Base-by-base conservation (phyloP, 176 grass and related monocot species). In the Cocos nucifera region DNA sequence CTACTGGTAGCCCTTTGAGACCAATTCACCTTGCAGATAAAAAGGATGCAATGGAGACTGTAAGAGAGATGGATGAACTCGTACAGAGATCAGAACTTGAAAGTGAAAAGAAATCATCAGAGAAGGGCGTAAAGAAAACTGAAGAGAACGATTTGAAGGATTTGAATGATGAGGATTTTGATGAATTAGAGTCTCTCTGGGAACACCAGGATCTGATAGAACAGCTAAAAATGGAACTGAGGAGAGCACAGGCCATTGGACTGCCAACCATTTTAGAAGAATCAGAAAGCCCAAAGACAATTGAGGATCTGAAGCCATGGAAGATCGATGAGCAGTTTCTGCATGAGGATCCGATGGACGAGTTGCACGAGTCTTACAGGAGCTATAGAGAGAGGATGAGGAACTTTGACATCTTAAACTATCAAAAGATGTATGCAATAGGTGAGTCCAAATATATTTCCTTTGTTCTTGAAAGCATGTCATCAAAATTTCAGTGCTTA, bases 131-230 rank as follows among this genome's bases (percentile, higher is more conserved):
- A 12, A 44, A 44, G 35, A 12, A 14, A 44, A 44, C 10, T 12
- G 10, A 44, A 44, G 35, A 44, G 35, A 44, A 44, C 35, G 2
- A 44, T 44, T 12, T 44, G 35, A 62, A 72, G 15, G 69, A 84
- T 26, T 24, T 57, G 15, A 76, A 86, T 53, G 64, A 64, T 24
- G 81, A 92, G 19, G 87, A 83, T 32, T 78, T 86, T 21, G 88
- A 92, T 69, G 93, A 92, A 49, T 67, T 98, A 57, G 88, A 89
- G 50, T 89, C 93, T 19, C 61, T 98, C 10, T 98, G 93, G 93
- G 93, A 98, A 77, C 93, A 98, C 28, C 75, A 92, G 66, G 88
- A 98, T 70, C 78, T 98, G 58, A 81, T 98, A 19, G 93, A 98
- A 67, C 87, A 98, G 64, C 84, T 98, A 48, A 92, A 89, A 65